Base-by-base conservation (phyloP, 2,329 filamentous ascomycete species). In the Xylariaceae sp. region DNA sequence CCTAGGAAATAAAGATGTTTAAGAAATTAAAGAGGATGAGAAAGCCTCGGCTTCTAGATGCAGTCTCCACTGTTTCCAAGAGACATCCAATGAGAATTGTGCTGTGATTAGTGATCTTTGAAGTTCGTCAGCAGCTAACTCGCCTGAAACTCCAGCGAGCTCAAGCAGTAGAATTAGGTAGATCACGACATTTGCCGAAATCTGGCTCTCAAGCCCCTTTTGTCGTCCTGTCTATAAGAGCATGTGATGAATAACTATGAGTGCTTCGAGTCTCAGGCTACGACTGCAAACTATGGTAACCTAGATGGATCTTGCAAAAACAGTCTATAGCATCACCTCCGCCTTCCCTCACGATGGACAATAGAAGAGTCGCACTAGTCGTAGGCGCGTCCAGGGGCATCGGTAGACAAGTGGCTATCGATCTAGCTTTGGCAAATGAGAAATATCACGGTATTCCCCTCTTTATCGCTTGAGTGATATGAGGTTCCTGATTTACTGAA, bases 381-480 rank as follows among this genome's bases (percentile, higher is more conserved):
- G 72, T 89, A 14, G 85, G 85, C 27, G 85, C 83, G 2, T 89
- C 85, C 0, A 69, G 87, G 45, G 87, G 87, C 26, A 90, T 94
- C 47, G 87, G 87, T 31, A 71, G 85, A 28, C 86, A 92, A 59
- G 70, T 92, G 27, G 85, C 87, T 40, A 73, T 94, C 52, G 83
- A 88, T 56, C 69, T 94, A 3, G 83, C 85, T 55, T 69, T 94
- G 4, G 83, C 85, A 6, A 76, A 68, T 51, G 72, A 80, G 48
- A 81, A 78, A 26, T 90, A 89, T 56, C 67, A 73, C 38, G 83
- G 86, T 86, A n/a, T n/a, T n/a, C n/a, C n/a, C n/a, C n/a, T n/a
- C n/a, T n/a, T n/a, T n/a, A n/a, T n/a, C n/a, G n/a, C n/a, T n/a
- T n/a, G n/a, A n/a, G n/a, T n/a, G n/a, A n/a, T n/a, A n/a, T n/a